Conservation (phyloP, 1,139 yeast genomes). For the Sugiyamaella paludigena region DNA sequence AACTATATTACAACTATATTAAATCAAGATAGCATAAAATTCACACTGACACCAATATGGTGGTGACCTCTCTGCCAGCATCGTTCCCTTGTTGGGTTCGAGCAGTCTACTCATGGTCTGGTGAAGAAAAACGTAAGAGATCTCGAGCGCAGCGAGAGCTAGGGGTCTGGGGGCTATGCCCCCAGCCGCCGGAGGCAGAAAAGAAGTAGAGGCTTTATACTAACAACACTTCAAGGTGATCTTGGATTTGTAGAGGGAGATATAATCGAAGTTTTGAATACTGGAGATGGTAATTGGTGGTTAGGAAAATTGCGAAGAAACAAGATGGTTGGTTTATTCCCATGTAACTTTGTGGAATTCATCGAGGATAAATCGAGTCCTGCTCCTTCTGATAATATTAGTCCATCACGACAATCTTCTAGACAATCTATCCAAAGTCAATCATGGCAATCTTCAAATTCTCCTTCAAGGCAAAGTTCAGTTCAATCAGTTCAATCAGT, state of each 20-base stretch:
- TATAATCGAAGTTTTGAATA: slow-evolving; percentile 72
- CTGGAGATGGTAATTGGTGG: slow-evolving; percentile 93
- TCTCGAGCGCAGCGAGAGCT: not conserved
- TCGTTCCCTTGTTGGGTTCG: slow-evolving; percentile 64
- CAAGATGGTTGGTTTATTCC: slow-evolving; percentile 81
- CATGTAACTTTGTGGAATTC: slow-evolving; percentile 77
- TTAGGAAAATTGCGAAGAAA: slow-evolving; percentile 78
- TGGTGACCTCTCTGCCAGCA: slow-evolving; percentile 22
- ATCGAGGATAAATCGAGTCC: slow-evolving; percentile 24
- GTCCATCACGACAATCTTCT: not conserved
- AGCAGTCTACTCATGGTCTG: slow-evolving; percentile 87
- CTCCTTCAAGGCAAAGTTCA: not conserved
- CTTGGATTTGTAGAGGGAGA: slow-evolving; percentile 94
- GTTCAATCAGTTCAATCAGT: too few relatives aligned
- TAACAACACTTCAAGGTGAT: slow-evolving; percentile 53
- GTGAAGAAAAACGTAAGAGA: slow-evolving; percentile 60
- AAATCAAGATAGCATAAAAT: too few relatives aligned
- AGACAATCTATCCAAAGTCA: not conserved
- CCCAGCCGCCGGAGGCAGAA: too few relatives aligned
- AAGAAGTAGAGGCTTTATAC: not conserved
- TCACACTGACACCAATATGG: slow-evolving; percentile 4
- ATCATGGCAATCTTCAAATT: not conserved
- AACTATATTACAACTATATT: too few relatives aligned
- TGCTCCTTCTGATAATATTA: slow-evolving; percentile 3
- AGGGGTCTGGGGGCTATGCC: too few relatives aligned